These are phyloP conservation scores for Beauveria rudraprayagi DNA, from an alignment of 2,329 filamentous ascomycete species.

Conservation along the genomic window DNA sequence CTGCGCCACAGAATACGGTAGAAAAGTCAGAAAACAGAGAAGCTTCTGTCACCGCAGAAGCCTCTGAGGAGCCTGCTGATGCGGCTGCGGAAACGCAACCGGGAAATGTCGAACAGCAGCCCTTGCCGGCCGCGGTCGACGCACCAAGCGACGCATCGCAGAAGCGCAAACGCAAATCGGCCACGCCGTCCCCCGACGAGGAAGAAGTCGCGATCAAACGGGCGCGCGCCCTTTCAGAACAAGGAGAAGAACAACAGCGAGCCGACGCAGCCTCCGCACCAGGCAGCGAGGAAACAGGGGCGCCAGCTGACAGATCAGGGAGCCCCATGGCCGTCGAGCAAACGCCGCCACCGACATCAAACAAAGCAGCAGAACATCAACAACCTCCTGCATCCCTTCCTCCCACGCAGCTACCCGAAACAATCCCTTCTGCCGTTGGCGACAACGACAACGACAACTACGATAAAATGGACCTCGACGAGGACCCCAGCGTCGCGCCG, in stretches of 20 bases:
- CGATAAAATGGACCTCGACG: constrained; percentile 23
- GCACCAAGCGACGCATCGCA: constrained; percentile 35
- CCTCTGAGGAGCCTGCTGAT: background rate
- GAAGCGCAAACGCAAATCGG: constrained; percentile 60
- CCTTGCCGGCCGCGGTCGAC: background rate
- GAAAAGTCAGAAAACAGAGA: background rate
- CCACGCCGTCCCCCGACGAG: constrained; percentile 48
- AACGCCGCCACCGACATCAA: constrained; percentile 1
- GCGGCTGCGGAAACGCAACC: background rate
- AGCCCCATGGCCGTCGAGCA: constrained; percentile 1
- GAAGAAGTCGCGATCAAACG: constrained; percentile 50
- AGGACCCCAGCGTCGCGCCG: constrained; percentile 36
- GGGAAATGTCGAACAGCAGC: background rate
- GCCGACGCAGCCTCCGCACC: constrained; percentile 1
- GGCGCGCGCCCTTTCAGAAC: constrained; percentile 31
- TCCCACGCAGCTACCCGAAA: background rate
- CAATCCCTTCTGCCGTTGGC: constrained; percentile 6
- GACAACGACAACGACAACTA: constrained; percentile 16
- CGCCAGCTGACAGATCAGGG: constrained; percentile 9
- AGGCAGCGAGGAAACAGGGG: constrained; percentile 6
- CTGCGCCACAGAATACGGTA: constrained; percentile 10
- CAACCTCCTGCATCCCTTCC: background rate
- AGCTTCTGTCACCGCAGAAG: background rate
- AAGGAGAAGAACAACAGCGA: constrained; percentile 13
- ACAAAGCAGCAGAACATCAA: background rate